Evolutionary conservation across 2,329 filamentous ascomycete genomes (phyloP).

Genomic region (Alternaria tenuissima): DNA sequence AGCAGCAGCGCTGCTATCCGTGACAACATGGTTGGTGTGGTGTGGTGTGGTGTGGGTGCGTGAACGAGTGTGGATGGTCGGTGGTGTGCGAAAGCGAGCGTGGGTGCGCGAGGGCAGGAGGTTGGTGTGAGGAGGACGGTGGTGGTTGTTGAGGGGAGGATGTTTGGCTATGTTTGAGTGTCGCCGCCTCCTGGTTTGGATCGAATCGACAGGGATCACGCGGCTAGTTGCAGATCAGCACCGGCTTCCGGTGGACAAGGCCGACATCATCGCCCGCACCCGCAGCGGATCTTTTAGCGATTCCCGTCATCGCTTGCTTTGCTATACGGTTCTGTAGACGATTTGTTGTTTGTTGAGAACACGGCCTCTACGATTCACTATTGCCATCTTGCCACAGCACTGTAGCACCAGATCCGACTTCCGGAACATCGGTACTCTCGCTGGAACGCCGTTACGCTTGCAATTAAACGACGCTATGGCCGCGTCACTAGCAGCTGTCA

Average conservation of each 20-base stretch:
- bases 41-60: neutral
- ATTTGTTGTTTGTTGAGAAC: too few relatives aligned
- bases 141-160: slow-evolving; percentile 19
- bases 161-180: slow-evolving; percentile 19
- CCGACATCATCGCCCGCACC: slow-evolving; percentile 27
- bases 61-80: slow-evolving; percentile 21
- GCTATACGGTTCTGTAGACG: neutral
- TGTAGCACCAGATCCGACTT: slow-evolving; percentile 1
- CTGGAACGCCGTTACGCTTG: slow-evolving; percentile 24
- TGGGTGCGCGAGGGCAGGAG: slow-evolving; percentile 14
- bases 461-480: slow-evolving; percentile 48
- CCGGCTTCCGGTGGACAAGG: slow-evolving; percentile 22
- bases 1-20: slow-evolving; percentile 43
- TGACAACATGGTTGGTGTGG: slow-evolving; percentile 29
- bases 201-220: slow-evolving; percentile 31
- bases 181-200: slow-evolving; percentile 24
- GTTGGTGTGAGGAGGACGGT: slow-evolving; percentile 1
- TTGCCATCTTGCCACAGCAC: neutral
- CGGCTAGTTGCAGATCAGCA: slow-evolving; percentile 42
- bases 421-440: slow-evolving; percentile 10
- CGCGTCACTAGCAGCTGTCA: slow-evolving; percentile 68
- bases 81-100: slow-evolving; percentile 21
- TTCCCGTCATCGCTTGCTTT: neutral
- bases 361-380: neutral
- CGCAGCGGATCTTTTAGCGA: slow-evolving; percentile 17